phyloP scores from a whole-genome alignment of 768 basidiomycete species.

The Mycena filopes region DNA sequence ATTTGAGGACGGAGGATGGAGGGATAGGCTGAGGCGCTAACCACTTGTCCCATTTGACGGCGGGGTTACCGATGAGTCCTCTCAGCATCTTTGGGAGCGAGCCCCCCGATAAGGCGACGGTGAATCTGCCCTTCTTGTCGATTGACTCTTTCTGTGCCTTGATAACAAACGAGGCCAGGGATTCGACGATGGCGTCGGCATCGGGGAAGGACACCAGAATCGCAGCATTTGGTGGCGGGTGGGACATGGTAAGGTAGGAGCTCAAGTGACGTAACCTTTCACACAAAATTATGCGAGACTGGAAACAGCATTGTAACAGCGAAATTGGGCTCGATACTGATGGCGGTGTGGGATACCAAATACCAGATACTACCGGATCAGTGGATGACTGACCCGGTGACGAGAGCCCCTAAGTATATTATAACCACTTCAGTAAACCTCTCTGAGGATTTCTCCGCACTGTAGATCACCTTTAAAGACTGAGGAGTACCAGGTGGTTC shows the following conservation, averaged over 20 bases:
- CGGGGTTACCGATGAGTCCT: constrained; percentile 70
- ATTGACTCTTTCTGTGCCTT: constrained; percentile 92
- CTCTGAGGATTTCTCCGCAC: too few species aligned
- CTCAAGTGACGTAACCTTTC: background rate
- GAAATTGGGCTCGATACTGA: too few species aligned
- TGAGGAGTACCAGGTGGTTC: too few species aligned
- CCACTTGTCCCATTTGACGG: constrained; percentile 96
- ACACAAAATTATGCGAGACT: too few species aligned
- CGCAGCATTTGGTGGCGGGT: constrained; percentile 71
- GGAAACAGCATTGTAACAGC: too few species aligned
- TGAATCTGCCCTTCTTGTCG: constrained; percentile 90
- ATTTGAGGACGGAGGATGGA: background rate
- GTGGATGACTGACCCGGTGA: too few species aligned
- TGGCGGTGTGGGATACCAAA: too few species aligned
- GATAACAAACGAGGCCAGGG: constrained; percentile 84
- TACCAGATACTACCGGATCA: too few species aligned
- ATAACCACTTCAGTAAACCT: background rate
- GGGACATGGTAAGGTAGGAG: constrained; percentile 35
- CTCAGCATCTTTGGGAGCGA: constrained; percentile 86
- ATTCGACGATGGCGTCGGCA: constrained; percentile 61
- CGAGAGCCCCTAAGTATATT: too few species aligned
- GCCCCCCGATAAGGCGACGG: constrained; percentile 93
- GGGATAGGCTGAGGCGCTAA: constrained; percentile 50
- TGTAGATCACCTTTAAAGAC: too few species aligned
- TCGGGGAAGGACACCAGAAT: constrained; percentile 78